Conservation (phyloP, 352 stramenopile species). For the Plasmopara muralis region DNA sequence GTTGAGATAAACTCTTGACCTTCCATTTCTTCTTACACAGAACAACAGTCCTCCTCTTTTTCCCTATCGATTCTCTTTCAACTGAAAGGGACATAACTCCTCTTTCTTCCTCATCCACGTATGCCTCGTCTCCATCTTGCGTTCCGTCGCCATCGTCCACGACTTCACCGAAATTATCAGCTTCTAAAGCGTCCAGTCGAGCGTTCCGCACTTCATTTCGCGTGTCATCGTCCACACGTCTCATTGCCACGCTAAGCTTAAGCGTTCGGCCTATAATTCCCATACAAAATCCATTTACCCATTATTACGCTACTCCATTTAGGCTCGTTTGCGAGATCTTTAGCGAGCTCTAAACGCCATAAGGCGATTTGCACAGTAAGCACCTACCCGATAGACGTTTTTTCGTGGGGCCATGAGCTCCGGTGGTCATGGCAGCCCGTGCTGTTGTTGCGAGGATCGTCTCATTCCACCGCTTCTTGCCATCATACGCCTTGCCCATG, state of each 20-base stretch:
- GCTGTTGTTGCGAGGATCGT: constrained; percentile 54
- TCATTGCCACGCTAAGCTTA: constrained; percentile 79
- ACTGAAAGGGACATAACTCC: constrained; percentile 4
- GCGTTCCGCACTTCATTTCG: constrained; percentile 75
- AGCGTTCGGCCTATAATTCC: constrained; percentile 47
- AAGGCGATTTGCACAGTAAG: constrained; percentile 1
- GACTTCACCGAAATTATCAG: constrained; percentile 83
- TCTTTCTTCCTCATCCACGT: constrained; percentile 62
- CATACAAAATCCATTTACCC: constrained; percentile 8
- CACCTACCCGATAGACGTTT: constrained; percentile 59
- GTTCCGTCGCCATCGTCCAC: constrained; percentile 41
- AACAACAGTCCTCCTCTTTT: constrained; percentile 29
- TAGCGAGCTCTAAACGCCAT: constrained; percentile 2
- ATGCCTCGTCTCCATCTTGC: constrained; percentile 36
- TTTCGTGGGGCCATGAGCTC: constrained; percentile 22
- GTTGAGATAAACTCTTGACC: constrained; percentile 83
- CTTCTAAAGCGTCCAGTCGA: constrained; percentile 82
- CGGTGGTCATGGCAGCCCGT: constrained; percentile 2
- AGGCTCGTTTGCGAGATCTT: constrained; percentile 1
- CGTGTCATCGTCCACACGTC: constrained; percentile 78
- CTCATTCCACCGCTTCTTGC: constrained; percentile 83
- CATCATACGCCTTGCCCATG: constrained; percentile 76
- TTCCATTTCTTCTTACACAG: constrained; percentile 50
- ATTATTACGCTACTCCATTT: neutral
- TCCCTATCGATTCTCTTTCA: constrained; percentile 18